Evolutionary conservation across 2,329 filamentous ascomycete species (phyloP).

Genomic region (Alternaria gansuensis): DNA sequence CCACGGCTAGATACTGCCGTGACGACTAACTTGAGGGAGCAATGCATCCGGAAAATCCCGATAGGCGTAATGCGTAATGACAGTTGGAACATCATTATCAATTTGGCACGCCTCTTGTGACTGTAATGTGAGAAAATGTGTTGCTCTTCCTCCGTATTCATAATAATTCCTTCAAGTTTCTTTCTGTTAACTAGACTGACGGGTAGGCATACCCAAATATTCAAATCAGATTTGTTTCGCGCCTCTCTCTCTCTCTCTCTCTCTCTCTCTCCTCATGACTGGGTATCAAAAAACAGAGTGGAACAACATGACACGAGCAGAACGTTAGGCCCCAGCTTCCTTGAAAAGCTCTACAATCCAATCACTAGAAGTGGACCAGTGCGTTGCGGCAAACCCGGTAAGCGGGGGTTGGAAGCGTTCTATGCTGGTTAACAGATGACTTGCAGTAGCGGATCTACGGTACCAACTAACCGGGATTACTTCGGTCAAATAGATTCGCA

Average conservation of each 20-base stretch:
- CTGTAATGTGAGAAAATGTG: background rate
- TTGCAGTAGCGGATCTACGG: conserved; percentile 14
- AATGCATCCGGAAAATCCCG: background rate
- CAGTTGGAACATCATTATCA: background rate
- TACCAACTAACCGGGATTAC: conserved; percentile 36
- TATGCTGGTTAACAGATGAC: conserved; percentile 19
- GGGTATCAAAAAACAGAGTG: conserved; percentile 21
- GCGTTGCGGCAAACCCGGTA: conserved; percentile 36
- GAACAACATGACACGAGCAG: conserved; percentile 11
- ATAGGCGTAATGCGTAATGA: background rate
- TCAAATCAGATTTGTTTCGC: conserved; percentile 4
- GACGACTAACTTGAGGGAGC: background rate
- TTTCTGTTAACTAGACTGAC: conserved; percentile 1
- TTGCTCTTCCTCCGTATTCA: background rate
- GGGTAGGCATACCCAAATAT: conserved; percentile 3
- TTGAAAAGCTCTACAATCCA: conserved; percentile 49
- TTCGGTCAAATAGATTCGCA: conserved; percentile 37
- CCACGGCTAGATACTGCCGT: conserved; percentile 41
- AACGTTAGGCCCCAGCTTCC: conserved; percentile 41
- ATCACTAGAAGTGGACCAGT: conserved; percentile 41
- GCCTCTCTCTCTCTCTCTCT: background rate
- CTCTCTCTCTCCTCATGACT: no score
- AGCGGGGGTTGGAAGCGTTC: conserved; percentile 44
- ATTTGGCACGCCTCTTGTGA: background rate
- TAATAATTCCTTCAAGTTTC: background rate